phyloP scores from a whole-genome alignment of 176 grass and related monocot genomes.

The Dactylis glomerata region DNA sequence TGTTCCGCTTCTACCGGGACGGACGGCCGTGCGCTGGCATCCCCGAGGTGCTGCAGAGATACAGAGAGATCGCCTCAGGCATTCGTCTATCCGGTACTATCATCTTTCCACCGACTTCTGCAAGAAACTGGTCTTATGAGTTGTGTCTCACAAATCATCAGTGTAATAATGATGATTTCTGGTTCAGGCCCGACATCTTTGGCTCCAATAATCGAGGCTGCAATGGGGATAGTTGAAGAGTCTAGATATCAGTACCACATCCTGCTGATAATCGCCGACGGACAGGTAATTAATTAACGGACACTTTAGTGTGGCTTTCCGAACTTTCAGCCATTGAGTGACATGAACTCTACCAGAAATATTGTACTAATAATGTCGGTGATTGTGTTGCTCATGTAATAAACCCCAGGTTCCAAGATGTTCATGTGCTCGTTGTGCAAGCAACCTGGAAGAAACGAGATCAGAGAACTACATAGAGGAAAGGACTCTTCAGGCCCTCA shows the following conservation, averaged over 20 bases:
- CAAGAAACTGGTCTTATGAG: not conserved
- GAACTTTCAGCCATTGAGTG: not conserved
- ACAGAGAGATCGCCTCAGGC: constrained; percentile 38
- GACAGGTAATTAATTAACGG: constrained; percentile 39
- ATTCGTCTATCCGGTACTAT: constrained; percentile 50
- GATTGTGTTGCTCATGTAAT: not conserved
- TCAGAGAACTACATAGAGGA: constrained; percentile 32
- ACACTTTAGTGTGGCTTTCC: not conserved
- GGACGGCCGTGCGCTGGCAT: constrained; percentile 28
- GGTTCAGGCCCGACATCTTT: constrained; percentile 67
- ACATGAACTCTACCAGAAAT: not conserved
- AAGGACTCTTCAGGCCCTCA: constrained; percentile 33
- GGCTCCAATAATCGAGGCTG: constrained; percentile 68
- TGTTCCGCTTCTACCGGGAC: constrained; percentile 52
- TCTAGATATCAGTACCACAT: constrained; percentile 56
- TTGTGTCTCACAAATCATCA: not conserved
- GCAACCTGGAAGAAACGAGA: not conserved
- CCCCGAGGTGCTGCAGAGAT: constrained; percentile 45
- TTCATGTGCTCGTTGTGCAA: not conserved
- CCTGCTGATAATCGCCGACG: constrained; percentile 78
- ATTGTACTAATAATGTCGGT: not conserved
- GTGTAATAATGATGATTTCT: not conserved
- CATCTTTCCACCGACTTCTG: not conserved
- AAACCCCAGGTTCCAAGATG: not conserved
- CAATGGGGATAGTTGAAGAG: constrained; percentile 40